Evolutionary conservation across 2,329 filamentous ascomycete genomes (phyloP).

Genomic region (Fusarium equiseti): DNA sequence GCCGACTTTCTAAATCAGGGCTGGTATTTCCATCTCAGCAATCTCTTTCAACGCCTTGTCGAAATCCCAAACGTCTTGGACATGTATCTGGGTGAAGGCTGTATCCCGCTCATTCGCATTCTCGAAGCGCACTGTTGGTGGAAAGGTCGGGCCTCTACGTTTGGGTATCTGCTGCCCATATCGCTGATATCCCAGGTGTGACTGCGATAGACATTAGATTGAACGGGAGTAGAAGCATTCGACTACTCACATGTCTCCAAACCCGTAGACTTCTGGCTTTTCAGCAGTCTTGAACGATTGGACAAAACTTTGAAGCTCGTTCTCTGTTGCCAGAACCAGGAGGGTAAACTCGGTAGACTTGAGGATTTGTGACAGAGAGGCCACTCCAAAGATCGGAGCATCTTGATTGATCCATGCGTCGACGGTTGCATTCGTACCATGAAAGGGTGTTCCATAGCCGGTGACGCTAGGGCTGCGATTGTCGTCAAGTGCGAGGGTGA

Average conservation of each 20-base stretch:
- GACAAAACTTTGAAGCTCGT: too few species aligned
- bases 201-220: not conserved
- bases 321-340: not conserved
- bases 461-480: fast-evolving
- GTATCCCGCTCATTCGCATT: conserved; percentile 12
- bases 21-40: not conserved
- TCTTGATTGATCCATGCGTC: not conserved
- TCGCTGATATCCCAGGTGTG: not conserved
- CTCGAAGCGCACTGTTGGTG: not conserved
- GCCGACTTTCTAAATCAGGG: conserved; percentile 11
- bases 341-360: not conserved
- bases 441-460: not conserved
- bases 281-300: too few species aligned
- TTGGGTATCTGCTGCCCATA: not conserved
- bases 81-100: not conserved
- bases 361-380: not conserved
- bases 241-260: not conserved
- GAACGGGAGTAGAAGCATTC: not conserved
- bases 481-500: not conserved
- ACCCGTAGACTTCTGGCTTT: not conserved
- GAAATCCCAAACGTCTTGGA: conserved; percentile 19
- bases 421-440: fast-evolving
- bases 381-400: not conserved
- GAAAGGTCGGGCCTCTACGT: too few species aligned
- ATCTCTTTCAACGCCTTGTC: not conserved